Conservation (phyloP, 2,329 filamentous ascomycete species). For the Mycosphaerella sp. region DNA sequence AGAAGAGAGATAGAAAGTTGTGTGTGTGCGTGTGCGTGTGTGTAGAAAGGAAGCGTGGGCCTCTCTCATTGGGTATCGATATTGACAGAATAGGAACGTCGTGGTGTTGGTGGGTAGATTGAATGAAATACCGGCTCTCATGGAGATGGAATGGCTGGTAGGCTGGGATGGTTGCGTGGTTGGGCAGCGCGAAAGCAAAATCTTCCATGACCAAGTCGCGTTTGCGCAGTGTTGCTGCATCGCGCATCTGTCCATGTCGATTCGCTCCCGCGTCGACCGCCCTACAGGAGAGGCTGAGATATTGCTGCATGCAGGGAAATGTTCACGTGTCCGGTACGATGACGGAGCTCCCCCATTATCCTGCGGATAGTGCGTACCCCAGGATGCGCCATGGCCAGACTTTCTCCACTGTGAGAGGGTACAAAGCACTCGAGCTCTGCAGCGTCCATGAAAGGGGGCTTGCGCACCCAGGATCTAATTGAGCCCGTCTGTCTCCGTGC, state of each 20-base stretch:
- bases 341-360: neutral
- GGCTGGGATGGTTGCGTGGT: neutral
- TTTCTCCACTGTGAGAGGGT: neutral
- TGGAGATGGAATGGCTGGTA: neutral
- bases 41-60: neutral
- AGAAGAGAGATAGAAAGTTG: neutral
- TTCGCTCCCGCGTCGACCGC: neutral
- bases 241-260: neutral
- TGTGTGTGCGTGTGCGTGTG: neutral
- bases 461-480: constrained; percentile 2
- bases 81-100: constrained; percentile 1
- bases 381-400: neutral
- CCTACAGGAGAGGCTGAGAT: neutral
- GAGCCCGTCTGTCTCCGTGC: constrained; percentile 19
- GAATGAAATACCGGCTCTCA: neutral
- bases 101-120: neutral
- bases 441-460: neutral
- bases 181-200: neutral
- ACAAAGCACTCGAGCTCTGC: neutral
- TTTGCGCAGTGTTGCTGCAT: neutral
- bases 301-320: constrained; percentile 1
- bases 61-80: constrained; percentile 12
- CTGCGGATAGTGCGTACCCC: neutral
- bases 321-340: neutral
- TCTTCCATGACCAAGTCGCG: neutral